These are phyloP conservation scores for Elaeis guineensis DNA, from an alignment of 176 grass and related monocot species.

Conservation along the genomic window DNA sequence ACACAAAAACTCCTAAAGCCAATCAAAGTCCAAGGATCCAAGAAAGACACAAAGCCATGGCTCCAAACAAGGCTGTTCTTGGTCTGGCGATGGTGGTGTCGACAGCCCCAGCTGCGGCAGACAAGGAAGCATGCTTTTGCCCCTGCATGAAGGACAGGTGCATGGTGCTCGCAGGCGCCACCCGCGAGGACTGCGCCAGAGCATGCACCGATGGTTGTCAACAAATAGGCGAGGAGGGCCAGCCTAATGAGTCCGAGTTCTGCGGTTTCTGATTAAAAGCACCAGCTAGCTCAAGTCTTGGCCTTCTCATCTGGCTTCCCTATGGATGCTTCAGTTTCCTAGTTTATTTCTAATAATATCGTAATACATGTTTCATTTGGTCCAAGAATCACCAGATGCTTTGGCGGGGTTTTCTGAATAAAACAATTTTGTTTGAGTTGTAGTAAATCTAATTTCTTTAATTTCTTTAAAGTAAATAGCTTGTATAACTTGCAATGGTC, in stretches of 20 bases:
- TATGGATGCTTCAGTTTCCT: too few relatives aligned
- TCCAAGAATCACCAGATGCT: too few relatives aligned
- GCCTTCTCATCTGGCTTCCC: too few relatives aligned
- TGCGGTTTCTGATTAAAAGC: constrained; percentile 11
- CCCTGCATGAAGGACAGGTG: constrained; percentile 25
- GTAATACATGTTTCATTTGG: too few relatives aligned
- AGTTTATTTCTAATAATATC: too few relatives aligned
- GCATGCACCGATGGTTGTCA: constrained; percentile 17
- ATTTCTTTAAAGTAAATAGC: too few relatives aligned
- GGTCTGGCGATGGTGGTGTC: constrained; percentile 3
- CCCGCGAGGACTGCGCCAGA: constrained; percentile 15
- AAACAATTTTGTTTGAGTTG: too few relatives aligned
- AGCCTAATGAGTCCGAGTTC: background rate
- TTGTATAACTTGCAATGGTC: too few relatives aligned
- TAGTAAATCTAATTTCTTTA: too few relatives aligned
- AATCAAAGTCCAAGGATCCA: background rate
- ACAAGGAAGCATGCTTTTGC: constrained; percentile 19
- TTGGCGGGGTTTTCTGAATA: too few relatives aligned
- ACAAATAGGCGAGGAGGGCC: background rate
- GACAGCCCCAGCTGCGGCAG: background rate
- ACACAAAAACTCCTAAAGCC: background rate
- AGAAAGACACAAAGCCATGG: background rate
- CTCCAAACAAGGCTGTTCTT: constrained; percentile 2
- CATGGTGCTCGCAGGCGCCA: constrained; percentile 1
- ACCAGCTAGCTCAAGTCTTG: background rate